Evolutionary conservation across 2,329 filamentous ascomycete species (phyloP).

Genomic region (Torrubiella hemipterigena): DNA sequence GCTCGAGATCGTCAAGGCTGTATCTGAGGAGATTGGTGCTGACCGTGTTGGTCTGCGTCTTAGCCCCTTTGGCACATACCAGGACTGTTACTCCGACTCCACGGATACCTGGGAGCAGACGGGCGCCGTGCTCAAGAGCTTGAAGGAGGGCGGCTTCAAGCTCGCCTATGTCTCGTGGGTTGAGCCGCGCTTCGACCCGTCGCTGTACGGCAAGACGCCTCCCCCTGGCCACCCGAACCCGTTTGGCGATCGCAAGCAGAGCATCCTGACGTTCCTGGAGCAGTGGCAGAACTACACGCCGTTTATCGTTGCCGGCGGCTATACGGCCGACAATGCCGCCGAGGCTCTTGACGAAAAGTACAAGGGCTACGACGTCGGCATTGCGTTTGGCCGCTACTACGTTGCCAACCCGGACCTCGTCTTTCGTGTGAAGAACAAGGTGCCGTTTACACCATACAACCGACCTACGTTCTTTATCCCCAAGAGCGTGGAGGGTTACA

Average conservation of each 20-base stretch:
- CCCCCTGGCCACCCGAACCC: slow-evolving; percentile 4
- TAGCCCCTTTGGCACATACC: slow-evolving; percentile 32
- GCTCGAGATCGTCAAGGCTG: slow-evolving; percentile 32
- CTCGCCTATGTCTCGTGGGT: slow-evolving; percentile 24
- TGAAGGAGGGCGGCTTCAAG: slow-evolving; percentile 14
- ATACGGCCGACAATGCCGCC: slow-evolving; percentile 11
- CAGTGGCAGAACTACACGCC: slow-evolving; percentile 19
- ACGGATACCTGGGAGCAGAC: slow-evolving; percentile 17
- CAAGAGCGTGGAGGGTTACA: slow-evolving; percentile 8
- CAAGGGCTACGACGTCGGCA: slow-evolving; percentile 9
- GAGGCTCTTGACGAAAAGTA: slow-evolving; percentile 10
- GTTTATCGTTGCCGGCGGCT: slow-evolving; percentile 19
- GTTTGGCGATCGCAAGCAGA: slow-evolving; percentile 1
- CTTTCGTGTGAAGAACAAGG: slow-evolving; percentile 13
- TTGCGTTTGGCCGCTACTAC: slow-evolving; percentile 16
- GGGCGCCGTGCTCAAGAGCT: slow-evolving; percentile 12
- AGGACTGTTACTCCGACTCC: slow-evolving; percentile 13
- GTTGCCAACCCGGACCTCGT: slow-evolving; percentile 18
- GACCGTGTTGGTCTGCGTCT: slow-evolving; percentile 42
- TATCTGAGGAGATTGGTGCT: slow-evolving; percentile 30
- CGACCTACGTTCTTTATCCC: slow-evolving; percentile 15
- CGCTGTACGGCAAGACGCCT: slow-evolving; percentile 17
- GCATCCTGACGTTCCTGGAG: slow-evolving; percentile 17
- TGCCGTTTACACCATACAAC: slow-evolving; percentile 13
- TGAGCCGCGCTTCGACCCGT: slow-evolving; percentile 21